Evolutionary conservation across 306 rosid genomes (phyloP), one percentile per base, ranked within the genome.

Genomic region (Lablab purpureus): DNA sequence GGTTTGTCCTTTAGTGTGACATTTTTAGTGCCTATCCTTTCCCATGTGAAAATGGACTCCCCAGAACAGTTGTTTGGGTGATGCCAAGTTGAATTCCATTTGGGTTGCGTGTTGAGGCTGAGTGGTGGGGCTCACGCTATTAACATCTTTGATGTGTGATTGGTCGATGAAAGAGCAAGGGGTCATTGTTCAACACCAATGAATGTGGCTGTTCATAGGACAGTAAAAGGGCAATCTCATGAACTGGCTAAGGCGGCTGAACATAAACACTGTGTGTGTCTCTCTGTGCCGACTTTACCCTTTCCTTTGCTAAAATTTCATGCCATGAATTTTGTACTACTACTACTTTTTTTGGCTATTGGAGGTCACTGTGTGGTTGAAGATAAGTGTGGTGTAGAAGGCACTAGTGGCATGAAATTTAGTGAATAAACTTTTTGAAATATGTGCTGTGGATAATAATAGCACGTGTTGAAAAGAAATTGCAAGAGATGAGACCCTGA

Each of bases 11-110:
- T 34, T 79, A 21, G 10, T 63, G 81, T 27, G n/a, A 32, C 7
- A 52, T 49, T 67, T 10, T 37, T 7, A 45, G n/a, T 37, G 84
- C 74, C 69, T 81, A 86, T 77, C 81, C 37, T 37, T 28, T n/a
- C 36, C 64, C 85, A 77, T 77, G 78, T 80, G 83, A 77, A 69
- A 51, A 59, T 60, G 83, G 85, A 52, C 79, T 76, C 87, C 45
- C 7, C 7, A 73, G 27, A 46, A 56, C 68, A 84, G 82, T 55
- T 27, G 56, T 78, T 77, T 66, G 63, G 69, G 73, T 78, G n/a
- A 82, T 74, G 75, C 63, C 27, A 37, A 70, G 62, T 75, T 69
- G 89, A 80, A 59, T 59, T 60, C 55, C 73, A 79, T 64, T 66
- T 73, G 64, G 59, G 37, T 80, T 80, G 72, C 82, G 84, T 84